Evolutionary conservation across 176 grass and related monocot species (phyloP).

Genomic region (Alopecurus myosuroides): DNA sequence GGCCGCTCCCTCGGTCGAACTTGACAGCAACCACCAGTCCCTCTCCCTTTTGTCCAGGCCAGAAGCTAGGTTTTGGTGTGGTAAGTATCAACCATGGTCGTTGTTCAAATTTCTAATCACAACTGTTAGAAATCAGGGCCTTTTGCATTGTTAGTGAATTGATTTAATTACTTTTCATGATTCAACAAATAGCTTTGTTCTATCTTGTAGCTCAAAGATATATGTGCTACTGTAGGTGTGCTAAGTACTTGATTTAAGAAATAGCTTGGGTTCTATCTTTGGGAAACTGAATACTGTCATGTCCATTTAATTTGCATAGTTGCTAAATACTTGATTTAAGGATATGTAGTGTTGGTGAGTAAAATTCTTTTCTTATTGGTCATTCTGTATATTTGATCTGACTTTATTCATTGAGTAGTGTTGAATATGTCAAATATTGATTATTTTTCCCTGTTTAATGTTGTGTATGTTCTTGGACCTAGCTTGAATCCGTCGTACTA

Average conservation of each 20-base stretch:
- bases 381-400: no score
- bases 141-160: not conserved
- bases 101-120: not conserved
- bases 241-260: no score
- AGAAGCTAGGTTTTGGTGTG: not conserved
- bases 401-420: no score
- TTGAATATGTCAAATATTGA: no score
- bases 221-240: not conserved
- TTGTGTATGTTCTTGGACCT: no score
- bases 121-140: not conserved
- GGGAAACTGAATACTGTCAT: not conserved
- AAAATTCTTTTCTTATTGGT: no score
- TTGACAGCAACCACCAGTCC: not conserved
- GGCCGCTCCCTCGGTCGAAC: not conserved
- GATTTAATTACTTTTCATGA: not conserved
- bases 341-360: no score
- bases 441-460: no score
- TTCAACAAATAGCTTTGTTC: not conserved
- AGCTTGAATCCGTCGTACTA: no score
- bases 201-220: not conserved
- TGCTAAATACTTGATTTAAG: not conserved
- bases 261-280: no score
- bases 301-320: not conserved
- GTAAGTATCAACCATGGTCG: not conserved
- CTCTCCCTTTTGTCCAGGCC: not conserved